Base-by-base conservation (phyloP, 176 grass and related monocot species). In the Triticum monococcum region DNA sequence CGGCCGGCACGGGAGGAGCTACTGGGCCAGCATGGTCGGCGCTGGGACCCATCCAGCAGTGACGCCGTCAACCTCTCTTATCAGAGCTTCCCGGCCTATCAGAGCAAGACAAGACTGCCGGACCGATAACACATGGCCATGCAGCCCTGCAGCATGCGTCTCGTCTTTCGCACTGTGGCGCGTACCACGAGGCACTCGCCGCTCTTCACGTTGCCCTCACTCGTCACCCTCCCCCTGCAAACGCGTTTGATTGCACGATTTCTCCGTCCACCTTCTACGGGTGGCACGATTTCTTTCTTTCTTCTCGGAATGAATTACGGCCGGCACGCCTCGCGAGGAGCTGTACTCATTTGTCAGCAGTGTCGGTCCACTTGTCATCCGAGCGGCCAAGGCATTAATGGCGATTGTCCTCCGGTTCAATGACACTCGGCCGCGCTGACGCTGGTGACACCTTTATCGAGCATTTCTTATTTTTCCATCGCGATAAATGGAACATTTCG, bases 281-380 rank as follows among this genome's bases (percentile, higher is more conserved):
- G 60, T 1, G 64, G 6, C 64, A 54, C 5, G 48, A 52, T 52
- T 52, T 52, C 48, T 32, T 52, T 52, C 48, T 32, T 57, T 61
- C 67, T 46, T 37, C 33, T 37, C 2, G 25, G 59, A 71, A 56
- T 14, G 36, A 28, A 68, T 35, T 22, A 7, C 43, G 20, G 13
- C 37, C 3, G 70, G 70, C 86, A 88, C 86, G 31, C 79, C 18
- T 17, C 60, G 56, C 45, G 46, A 82, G 66, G 37, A 59, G 9
- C 10, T 43, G 11, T 17, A 2, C 11, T 3, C 22, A 12, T 12
- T 57, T 30, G 75, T 78, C 33, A 31, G 11, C 35, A 3, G 2
- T 13, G 41, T 13, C 4, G 68, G 14, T 30, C 68, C 78, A 17
- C 78, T 75, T 66, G 68, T 64, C 85, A 81, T 80, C 50, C 7